Conservation (phyloP, 2,329 filamentous ascomycete genomes). For the Stagonosporopsis cucurbitacearum region DNA sequence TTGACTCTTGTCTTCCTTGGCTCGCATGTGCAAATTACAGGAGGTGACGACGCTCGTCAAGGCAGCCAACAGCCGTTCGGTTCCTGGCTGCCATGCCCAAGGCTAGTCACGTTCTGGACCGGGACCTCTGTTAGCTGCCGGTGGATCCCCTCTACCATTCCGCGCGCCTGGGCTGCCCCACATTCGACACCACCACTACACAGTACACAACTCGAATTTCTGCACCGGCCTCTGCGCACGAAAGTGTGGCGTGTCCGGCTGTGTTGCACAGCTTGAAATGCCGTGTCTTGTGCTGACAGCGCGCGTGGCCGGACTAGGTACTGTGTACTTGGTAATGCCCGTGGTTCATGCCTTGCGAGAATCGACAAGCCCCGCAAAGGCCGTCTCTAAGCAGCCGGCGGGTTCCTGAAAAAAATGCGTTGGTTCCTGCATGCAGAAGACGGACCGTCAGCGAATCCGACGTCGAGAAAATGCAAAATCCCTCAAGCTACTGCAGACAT, state of each 20-base stretch:
- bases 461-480: constrained; percentile 7
- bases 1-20: constrained; percentile 16
- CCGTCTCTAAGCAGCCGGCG: constrained; percentile 5
- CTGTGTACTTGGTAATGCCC: no score
- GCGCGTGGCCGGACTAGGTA: constrained; percentile 8
- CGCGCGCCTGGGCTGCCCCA: constrained; percentile 13
- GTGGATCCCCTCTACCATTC: constrained; percentile 14
- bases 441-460: constrained; percentile 10
- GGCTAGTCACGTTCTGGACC: constrained; percentile 9
- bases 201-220: constrained; percentile 14
- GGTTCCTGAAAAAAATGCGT: constrained; percentile 6
- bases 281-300: constrained; percentile 12
- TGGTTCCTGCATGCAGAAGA: constrained; percentile 17
- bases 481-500: constrained; percentile 17
- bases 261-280: constrained; percentile 13
- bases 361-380: constrained; percentile 4
- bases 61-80: constrained; percentile 17
- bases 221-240: constrained; percentile 9
- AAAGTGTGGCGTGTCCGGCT: constrained; percentile 5
- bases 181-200: constrained; percentile 8
- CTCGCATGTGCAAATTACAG: constrained; percentile 19
- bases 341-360: constrained; percentile 7
- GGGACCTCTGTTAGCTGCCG: constrained; percentile 11
- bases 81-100: constrained; percentile 2
- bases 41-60: constrained; percentile 18